Percentiles rank a stretch among this genome's conserved stretches.
phyloP scores from a whole-genome alignment of 805 yeast species.

The Lachancea lanzarotensis region DNA sequence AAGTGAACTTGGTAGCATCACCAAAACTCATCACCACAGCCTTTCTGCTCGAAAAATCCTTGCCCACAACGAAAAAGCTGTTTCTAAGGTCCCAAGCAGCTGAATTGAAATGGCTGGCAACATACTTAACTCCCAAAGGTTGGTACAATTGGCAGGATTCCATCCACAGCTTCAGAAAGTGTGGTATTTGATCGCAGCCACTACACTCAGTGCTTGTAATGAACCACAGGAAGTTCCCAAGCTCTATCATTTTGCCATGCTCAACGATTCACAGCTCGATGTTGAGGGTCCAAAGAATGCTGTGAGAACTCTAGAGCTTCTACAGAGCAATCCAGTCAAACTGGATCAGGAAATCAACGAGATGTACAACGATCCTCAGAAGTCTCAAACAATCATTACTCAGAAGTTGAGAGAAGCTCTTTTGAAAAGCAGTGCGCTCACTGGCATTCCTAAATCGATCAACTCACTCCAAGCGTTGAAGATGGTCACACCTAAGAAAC shows the following conservation, averaged over 20 bases:
- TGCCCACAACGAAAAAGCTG: neutral
- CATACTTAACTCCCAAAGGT: conserved; percentile 24
- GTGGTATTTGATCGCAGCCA: conserved; percentile 80
- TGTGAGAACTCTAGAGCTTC: conserved; percentile 13
- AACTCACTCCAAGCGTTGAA: conserved; percentile 64
- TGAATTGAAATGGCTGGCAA: neutral
- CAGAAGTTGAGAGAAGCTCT: conserved; percentile 67
- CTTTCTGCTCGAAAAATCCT: too few species aligned
- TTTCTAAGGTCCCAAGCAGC: neutral
- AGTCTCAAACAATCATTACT: conserved; percentile 33
- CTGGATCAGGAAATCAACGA: conserved; percentile 14
- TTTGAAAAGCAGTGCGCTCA: conserved; percentile 68
- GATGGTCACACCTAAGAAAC: conserved; percentile 52
- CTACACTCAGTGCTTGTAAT: conserved; percentile 75
- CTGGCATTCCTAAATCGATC: conserved; percentile 81
- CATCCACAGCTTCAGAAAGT: conserved; percentile 48
- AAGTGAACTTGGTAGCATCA: neutral
- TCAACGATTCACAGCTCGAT: neutral
- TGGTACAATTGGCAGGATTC: conserved; percentile 26
- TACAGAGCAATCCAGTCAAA: conserved; percentile 7
- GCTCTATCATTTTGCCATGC: conserved; percentile 62
- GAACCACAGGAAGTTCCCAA: conserved; percentile 74
- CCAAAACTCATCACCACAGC: neutral
- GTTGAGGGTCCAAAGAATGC: conserved; percentile 19
- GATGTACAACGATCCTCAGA: conserved; percentile 14